These are phyloP conservation scores for Crithidia bombi DNA, from an alignment of 208 protist species.

Conservation along the genomic window DNA sequence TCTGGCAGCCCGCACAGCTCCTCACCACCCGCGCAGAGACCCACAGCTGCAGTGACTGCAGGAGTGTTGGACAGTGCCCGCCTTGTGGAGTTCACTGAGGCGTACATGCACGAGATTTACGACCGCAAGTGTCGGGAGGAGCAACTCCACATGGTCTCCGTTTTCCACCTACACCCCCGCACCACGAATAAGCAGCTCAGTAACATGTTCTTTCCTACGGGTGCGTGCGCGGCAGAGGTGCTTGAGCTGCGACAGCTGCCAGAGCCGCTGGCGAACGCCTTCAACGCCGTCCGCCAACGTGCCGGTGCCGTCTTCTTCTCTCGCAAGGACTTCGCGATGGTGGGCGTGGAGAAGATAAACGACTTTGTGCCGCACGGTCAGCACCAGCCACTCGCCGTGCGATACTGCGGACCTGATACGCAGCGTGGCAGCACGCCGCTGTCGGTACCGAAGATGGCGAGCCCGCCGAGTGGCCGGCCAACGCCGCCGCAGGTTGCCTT, in stretches of 20 bases:
- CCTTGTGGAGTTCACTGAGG: slow-evolving; percentile 34
- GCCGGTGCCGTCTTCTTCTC: slow-evolving; percentile 82
- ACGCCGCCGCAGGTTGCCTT: slow-evolving; percentile 40
- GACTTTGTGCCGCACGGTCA: slow-evolving; percentile 84
- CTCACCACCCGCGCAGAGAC: neutral
- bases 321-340: slow-evolving; percentile 65
- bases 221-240: slow-evolving; percentile 58
- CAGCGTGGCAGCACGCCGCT: slow-evolving; percentile 17
- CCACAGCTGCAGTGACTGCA: neutral
- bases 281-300: slow-evolving; percentile 35
- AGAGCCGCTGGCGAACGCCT: slow-evolving; percentile 23
- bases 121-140: slow-evolving; percentile 33
- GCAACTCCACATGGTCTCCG: slow-evolving; percentile 66
- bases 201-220: slow-evolving; percentile 79
- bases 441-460: slow-evolving; percentile 11
- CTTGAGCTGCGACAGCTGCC: slow-evolving; percentile 48
- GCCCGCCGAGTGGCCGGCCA: slow-evolving; percentile 16
- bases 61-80: slow-evolving; percentile 23
- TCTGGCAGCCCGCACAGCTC: neutral
- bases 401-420: slow-evolving; percentile 66
- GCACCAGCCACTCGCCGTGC: slow-evolving; percentile 71
- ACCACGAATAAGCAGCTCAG: slow-evolving; percentile 66
- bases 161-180: slow-evolving; percentile 76
- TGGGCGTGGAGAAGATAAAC: slow-evolving; percentile 82
- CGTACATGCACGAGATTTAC: slow-evolving; percentile 47